These are phyloP conservation scores for Malassezia arunalokei DNA, from an alignment of 1,284 basidiomycete genomes.

Conservation along the genomic window DNA sequence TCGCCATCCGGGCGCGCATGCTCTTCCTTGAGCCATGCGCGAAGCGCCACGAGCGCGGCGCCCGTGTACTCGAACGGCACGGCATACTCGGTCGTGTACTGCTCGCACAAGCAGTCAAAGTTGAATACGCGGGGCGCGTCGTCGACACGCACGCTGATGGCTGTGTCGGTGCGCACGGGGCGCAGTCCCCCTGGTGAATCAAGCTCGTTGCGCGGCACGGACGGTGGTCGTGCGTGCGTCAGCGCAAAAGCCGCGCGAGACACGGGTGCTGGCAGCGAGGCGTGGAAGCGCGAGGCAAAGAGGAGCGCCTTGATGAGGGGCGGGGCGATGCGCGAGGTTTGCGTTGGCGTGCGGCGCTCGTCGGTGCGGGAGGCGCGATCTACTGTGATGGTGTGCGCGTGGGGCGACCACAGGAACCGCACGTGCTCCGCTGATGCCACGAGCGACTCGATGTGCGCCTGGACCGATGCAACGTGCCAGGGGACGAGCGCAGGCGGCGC, in stretches of 20 bases:
- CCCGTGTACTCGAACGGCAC: constrained; percentile 56
- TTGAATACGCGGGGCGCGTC: constrained; percentile 39
- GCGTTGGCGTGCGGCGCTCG: constrained; percentile 1
- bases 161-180: constrained; percentile 10
- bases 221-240: constrained; percentile 13
- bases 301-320: constrained; percentile 17
- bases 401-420: constrained; percentile 90
- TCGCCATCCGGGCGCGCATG: constrained; percentile 62
- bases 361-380: constrained; percentile 63
- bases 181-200: neutral
- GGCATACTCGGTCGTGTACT: constrained; percentile 62
- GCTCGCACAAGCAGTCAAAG: constrained; percentile 44
- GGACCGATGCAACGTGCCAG: constrained; percentile 47
- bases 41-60: constrained; percentile 62
- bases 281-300: constrained; percentile 19
- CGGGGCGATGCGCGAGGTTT: neutral
- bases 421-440: constrained; percentile 62
- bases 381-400: constrained; percentile 61
- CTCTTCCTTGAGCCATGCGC: constrained; percentile 57
- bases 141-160: constrained; percentile 24
- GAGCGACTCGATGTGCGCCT: constrained; percentile 49
- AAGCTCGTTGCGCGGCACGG: neutral
- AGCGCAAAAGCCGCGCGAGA: constrained; percentile 15
- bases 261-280: constrained; percentile 8
- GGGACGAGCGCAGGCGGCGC: neutral